Evolutionary conservation across 139 green algal species (phyloP), one percentile per base, ranked within the genome.

Genomic region (Raphidocelis subcapitata): DNA sequence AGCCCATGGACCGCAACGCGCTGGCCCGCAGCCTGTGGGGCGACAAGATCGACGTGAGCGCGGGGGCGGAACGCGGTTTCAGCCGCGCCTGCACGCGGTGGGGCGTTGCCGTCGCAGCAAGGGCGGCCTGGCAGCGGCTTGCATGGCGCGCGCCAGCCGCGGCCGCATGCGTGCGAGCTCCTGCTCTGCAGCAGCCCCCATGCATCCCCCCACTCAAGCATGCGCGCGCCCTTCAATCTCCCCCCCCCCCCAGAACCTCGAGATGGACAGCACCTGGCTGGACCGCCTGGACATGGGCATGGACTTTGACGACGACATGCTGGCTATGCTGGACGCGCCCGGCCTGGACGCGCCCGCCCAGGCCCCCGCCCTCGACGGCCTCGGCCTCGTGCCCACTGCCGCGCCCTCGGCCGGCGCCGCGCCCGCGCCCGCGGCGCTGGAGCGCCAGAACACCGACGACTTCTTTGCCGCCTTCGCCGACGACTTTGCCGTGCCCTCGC

Each of bases 261-360:
- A 86, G 23, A 47, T 89, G 28, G 84, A 86, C 75, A 65, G 55
- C 37, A 60, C 52, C 15, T 85, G 82, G 77, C 57, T 86, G 20
- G 84, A 86, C 15, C 70, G 77, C 49, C 55, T 79, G 63, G 81
- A 81, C 66, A 69, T 86, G 75, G 76, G 73, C 67, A 78, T 86
- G 52, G 83, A 86, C 77, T 84, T 86, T 36, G 59, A 60, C 8
- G 78, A 87, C 66, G 79, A 83, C n/a, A 28, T 2, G n/a, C n/a
- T n/a, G n/a, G n/a, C n/a, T n/a, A n/a, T n/a, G n/a, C n/a, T n/a
- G n/a, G n/a, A n/a, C n/a, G n/a, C n/a, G n/a, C n/a, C n/a, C n/a
- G n/a, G n/a, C n/a, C n/a, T n/a, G n/a, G n/a, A n/a, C n/a, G n/a
- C n/a, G n/a, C n/a, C n/a, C n/a, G 8, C 63, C 20, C 18, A 15